Percentiles rank a stretch among this genome's conserved stretches.
Evolutionary conservation across 805 yeast species (phyloP).

Genomic region (Candida corydali): DNA sequence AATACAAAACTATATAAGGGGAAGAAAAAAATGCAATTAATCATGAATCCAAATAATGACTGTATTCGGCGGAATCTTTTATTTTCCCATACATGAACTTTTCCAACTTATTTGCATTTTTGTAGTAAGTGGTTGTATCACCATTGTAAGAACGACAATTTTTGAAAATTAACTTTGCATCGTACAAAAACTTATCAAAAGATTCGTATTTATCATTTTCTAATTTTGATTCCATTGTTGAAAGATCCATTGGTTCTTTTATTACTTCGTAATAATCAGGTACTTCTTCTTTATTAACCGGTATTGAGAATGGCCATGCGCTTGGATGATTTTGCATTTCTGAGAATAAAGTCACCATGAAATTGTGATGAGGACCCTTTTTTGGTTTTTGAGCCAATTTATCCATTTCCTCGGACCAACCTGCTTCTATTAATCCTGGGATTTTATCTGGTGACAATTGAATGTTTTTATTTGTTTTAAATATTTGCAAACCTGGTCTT

Average conservation of each 20-base stretch:
- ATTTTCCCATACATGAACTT: slow-evolving; percentile 79
- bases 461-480: slow-evolving; percentile 46
- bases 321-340: slow-evolving; percentile 94
- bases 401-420: slow-evolving; percentile 99
- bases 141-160: slow-evolving; percentile 92
- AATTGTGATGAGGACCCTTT: slow-evolving; percentile 89
- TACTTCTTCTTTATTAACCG: slow-evolving; percentile 91
- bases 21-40: no score
- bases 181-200: slow-evolving; percentile 89
- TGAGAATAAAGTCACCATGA: slow-evolving; percentile 81
- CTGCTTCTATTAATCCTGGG: slow-evolving; percentile 90
- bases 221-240: slow-evolving; percentile 90
- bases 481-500: slow-evolving; percentile 74
- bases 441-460: slow-evolving; percentile 69
- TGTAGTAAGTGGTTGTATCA: slow-evolving; percentile 90
- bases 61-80: slow-evolving; percentile 88
- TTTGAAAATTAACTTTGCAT: slow-evolving; percentile 77
- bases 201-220: slow-evolving; percentile 89
- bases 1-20: slow-evolving; percentile 2
- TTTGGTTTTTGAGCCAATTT: slow-evolving; percentile 92
- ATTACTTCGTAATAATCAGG: slow-evolving; percentile 95
- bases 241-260: slow-evolving; percentile 96
- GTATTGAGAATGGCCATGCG: slow-evolving; percentile 96
- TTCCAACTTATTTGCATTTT: slow-evolving; percentile 91
- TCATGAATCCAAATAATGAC: slow-evolving; percentile 65